A percentile compares a stretch with the other conserved stretches of the same genome.
Evolutionary conservation across 2,329 filamentous ascomycete genomes (phyloP).

Genomic region (Endothia cerciana): DNA sequence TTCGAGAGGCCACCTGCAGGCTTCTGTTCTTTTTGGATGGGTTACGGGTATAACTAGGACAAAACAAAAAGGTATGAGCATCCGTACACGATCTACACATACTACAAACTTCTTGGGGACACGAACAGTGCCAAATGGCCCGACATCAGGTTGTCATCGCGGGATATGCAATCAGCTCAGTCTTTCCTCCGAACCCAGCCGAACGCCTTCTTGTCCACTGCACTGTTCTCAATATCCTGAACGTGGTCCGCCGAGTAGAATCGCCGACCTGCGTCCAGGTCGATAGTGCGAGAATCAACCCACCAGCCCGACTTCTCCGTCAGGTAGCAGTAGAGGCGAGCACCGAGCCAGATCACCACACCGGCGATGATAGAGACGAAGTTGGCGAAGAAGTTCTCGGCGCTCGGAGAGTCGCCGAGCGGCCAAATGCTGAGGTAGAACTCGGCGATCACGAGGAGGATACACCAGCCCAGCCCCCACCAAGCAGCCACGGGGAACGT

Average conservation of each 20-base stretch:
- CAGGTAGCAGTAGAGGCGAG: slow-evolving; percentile 43
- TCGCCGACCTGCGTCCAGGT: slow-evolving; percentile 39
- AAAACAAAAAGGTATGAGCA: background rate
- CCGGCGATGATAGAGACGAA: slow-evolving; percentile 50
- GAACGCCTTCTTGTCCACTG: slow-evolving; percentile 30
- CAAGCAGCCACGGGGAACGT: slow-evolving; percentile 47
- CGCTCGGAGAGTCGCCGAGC: slow-evolving; percentile 39
- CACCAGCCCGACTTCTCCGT: slow-evolving; percentile 38
- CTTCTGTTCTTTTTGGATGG: background rate
- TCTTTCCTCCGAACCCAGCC: slow-evolving; percentile 21
- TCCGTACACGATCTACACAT: background rate
- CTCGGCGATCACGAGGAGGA: slow-evolving; percentile 49
- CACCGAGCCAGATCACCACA: slow-evolving; percentile 45
- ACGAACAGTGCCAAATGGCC: too few relatives aligned
- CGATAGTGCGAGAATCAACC: slow-evolving; percentile 37
- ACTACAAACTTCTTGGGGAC: background rate
- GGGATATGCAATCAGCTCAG: background rate
- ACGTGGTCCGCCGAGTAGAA: slow-evolving; percentile 27
- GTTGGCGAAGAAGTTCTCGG: slow-evolving; percentile 50
- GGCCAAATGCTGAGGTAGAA: slow-evolving; percentile 54
- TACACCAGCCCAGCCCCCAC: slow-evolving; percentile 49
- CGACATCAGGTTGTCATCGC: too few relatives aligned
- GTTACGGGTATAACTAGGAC: slow-evolving; percentile 1
- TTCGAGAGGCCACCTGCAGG: background rate
- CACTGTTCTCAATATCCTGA: slow-evolving; percentile 19